These are phyloP conservation scores for Daphne laureola DNA, from an alignment of 441 rosid genomes.

Conservation along the genomic window DNA sequence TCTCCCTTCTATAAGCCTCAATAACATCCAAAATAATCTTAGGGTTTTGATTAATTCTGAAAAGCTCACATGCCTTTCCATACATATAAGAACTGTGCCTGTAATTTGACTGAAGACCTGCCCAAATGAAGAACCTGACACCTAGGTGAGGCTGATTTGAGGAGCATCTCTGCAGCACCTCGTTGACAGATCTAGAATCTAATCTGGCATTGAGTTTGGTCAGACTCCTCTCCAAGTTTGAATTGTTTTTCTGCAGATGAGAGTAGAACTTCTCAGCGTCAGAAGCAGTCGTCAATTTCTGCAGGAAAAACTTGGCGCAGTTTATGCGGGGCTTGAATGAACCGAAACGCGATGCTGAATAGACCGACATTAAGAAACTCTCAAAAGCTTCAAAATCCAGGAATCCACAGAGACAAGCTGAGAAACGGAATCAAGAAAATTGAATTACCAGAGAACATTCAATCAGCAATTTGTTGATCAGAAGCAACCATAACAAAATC, in stretches of 20 bases:
- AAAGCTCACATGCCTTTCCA: conserved; percentile 50
- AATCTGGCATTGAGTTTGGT: conserved; percentile 31
- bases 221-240: conserved; percentile 35
- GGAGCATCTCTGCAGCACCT: conserved; percentile 47
- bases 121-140: conserved; percentile 77
- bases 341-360: conserved; percentile 19
- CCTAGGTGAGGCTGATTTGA: conserved; percentile 32
- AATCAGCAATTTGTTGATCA: no score
- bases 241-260: conserved; percentile 31
- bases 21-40: conserved; percentile 38
- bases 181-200: conserved; percentile 44
- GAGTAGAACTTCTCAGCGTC: conserved; percentile 34
- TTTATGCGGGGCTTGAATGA: conserved; percentile 16
- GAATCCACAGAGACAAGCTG: no score
- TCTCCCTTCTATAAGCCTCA: conserved; percentile 40
- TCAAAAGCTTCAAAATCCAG: no score
- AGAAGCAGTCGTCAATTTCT: conserved; percentile 26
- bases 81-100: conserved; percentile 63
- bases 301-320: conserved; percentile 17
- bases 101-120: conserved; percentile 54
- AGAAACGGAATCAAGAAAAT: no score
- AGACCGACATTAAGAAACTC: conserved; percentile 13
- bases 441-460: no score
- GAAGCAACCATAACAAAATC: no score
- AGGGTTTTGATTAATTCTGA: conserved; percentile 46